These are phyloP conservation scores for Dactylellina parvicollis DNA, from an alignment of 2,329 filamentous ascomycete genomes.

Conservation along the genomic window DNA sequence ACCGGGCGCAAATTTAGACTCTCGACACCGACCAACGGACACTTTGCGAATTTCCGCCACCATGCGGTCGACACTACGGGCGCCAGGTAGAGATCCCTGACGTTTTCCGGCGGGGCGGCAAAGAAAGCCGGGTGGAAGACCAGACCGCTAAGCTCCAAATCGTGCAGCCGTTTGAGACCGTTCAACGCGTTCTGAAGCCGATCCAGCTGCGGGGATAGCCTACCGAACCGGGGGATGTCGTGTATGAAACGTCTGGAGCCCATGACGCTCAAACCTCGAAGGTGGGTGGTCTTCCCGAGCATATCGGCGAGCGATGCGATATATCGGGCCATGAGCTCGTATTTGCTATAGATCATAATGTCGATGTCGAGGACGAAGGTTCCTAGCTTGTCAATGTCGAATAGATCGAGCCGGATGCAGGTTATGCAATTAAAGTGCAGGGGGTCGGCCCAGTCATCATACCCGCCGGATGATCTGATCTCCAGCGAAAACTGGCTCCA, in stretches of 20 bases:
- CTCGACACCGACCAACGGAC: constrained; percentile 1
- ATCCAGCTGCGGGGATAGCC: neutral
- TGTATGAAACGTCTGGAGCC: neutral
- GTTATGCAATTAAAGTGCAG: neutral
- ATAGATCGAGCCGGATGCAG: neutral
- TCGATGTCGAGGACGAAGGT: too few relatives aligned
- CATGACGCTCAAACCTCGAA: neutral
- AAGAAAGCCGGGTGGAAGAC: constrained; percentile 11
- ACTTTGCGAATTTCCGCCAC: constrained; percentile 18
- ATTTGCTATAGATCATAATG: too few relatives aligned
- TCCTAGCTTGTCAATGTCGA: neutral
- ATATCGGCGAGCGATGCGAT: too few relatives aligned
- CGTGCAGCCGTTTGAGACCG: neutral
- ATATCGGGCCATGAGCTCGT: too few relatives aligned
- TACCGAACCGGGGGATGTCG: neutral
- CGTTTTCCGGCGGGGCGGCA: neutral
- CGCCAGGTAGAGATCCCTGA: neutral
- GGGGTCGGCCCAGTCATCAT: neutral
- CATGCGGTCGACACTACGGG: neutral
- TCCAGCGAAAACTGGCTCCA: neutral
- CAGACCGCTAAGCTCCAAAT: neutral
- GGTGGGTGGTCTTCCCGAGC: neutral
- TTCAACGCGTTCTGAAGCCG: neutral
- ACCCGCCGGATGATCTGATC: neutral
- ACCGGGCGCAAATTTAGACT: neutral